These are phyloP conservation scores for Ustanciosporium gigantosporum DNA, from an alignment of 1,284 basidiomycete genomes.

Conservation along the genomic window DNA sequence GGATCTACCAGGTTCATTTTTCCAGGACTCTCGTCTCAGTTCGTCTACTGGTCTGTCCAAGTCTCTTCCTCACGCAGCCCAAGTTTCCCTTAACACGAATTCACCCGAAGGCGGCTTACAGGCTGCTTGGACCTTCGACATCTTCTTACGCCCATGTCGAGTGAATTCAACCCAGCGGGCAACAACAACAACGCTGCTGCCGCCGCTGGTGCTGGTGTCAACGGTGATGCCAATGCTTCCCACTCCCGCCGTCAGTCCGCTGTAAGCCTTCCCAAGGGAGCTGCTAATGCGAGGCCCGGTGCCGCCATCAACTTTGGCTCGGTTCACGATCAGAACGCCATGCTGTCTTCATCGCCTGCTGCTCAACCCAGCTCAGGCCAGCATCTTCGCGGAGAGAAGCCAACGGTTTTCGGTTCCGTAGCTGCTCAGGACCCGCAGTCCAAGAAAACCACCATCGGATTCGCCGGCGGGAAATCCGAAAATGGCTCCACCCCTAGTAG, in stretches of 20 bases:
- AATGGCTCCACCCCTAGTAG: conserved; percentile 67
- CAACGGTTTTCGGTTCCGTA: conserved; percentile 61
- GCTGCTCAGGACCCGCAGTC: conserved; percentile 52
- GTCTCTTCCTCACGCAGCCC: too few relatives aligned
- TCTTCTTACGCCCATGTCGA: conserved; percentile 42
- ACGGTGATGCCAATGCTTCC: conserved; percentile 28
- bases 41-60: too few relatives aligned
- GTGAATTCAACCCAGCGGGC: conserved; percentile 34
- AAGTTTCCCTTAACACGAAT: too few relatives aligned
- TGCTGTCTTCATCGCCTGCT: conserved; percentile 62
- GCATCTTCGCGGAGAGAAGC: conserved; percentile 55
- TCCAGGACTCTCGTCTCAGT: too few relatives aligned
- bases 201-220: conserved; percentile 30
- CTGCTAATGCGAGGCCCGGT: conserved; percentile 22
- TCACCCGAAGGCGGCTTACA: conserved; percentile 14
- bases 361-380: conserved; percentile 56
- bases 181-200: conserved; percentile 26
- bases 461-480: conserved; percentile 64
- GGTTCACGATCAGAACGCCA: conserved; percentile 61
- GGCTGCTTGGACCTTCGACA: conserved; percentile 31
- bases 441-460: conserved; percentile 52
- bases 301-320: conserved; percentile 62
- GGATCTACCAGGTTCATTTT: too few relatives aligned
- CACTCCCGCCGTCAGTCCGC: conserved; percentile 47
- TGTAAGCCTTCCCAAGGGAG: conserved; percentile 52